These are phyloP conservation scores for Urochloa ruziziensis DNA, from an alignment of 176 grass and related monocot genomes.

Conservation along the genomic window DNA sequence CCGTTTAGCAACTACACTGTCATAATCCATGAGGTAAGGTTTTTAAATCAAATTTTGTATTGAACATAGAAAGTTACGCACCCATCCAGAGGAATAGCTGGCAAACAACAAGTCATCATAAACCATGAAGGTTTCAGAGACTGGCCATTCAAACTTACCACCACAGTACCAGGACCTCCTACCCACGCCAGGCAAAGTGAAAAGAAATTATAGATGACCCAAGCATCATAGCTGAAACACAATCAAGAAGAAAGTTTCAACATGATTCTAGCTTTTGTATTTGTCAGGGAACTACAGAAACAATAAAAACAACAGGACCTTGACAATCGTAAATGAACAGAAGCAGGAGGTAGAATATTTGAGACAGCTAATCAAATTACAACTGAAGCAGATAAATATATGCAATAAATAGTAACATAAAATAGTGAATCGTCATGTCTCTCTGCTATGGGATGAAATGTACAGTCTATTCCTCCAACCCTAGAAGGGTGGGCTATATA, in stretches of 20 bases:
- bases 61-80: constrained; percentile 24
- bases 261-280: background rate
- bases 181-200: constrained; percentile 95
- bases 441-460: too few species aligned
- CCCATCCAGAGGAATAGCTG: constrained; percentile 81
- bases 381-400: background rate
- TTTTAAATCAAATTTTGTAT: background rate
- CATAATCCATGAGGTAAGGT: background rate
- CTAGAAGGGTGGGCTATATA: too few species aligned
- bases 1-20: background rate
- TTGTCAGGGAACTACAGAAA: background rate
- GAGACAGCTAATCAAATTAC: background rate
- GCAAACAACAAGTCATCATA: constrained; percentile 86
- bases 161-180: constrained; percentile 78
- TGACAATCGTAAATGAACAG: background rate
- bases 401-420: background rate
- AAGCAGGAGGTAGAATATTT: background rate
- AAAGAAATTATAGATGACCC: constrained; percentile 95
- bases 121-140: constrained; percentile 73
- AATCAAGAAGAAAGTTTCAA: constrained; percentile 24
- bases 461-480: too few species aligned
- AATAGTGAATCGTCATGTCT: background rate
- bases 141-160: constrained; percentile 70
- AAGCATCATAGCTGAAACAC: constrained; percentile 85
- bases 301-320: constrained; percentile 3